phyloP scores from a whole-genome alignment of 179 eudicot species.

The Patellifolia procumbens region DNA sequence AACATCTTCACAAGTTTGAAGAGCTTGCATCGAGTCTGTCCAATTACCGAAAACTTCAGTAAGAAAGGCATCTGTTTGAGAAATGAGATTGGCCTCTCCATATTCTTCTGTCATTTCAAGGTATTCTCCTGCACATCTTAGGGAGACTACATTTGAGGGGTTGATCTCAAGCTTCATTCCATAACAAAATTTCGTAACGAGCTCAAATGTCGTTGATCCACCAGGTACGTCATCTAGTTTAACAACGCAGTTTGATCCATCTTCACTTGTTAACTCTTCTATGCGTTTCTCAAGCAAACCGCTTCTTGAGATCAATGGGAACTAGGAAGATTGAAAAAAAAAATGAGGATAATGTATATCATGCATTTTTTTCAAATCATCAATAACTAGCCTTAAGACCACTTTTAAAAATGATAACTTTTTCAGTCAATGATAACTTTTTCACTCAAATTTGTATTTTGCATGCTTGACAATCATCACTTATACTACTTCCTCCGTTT shows the following conservation, averaged over 20 bases:
- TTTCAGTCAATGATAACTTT: no score
- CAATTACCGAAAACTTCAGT: constrained; percentile 70
- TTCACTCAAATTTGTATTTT: no score
- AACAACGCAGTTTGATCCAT: constrained; percentile 51
- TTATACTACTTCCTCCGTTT: no score
- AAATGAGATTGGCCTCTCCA: constrained; percentile 83
- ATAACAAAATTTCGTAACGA: constrained; percentile 77
- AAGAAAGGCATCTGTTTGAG: constrained; percentile 68
- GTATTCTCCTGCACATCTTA: constrained; percentile 77
- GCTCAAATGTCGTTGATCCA: constrained; percentile 81
- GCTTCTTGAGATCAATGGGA: constrained; percentile 90
- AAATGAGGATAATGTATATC: no score
- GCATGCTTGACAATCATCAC: no score
- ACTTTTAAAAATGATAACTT: no score
- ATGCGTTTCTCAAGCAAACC: constrained; percentile 75
- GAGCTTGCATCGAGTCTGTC: constrained; percentile 78
- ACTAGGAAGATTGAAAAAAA: constrained; percentile 54
- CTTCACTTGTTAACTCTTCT: constrained; percentile 57
- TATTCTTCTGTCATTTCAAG: constrained; percentile 91
- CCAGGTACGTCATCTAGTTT: constrained; percentile 73
- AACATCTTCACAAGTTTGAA: constrained; percentile 68
- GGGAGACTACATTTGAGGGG: constrained; percentile 65
- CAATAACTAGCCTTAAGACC: no score
- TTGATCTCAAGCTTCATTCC: constrained; percentile 87
- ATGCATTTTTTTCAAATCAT: no score